These are phyloP conservation scores for Aspergillus sp. DNA, from an alignment of 2,329 filamentous ascomycete genomes.

Conservation along the genomic window DNA sequence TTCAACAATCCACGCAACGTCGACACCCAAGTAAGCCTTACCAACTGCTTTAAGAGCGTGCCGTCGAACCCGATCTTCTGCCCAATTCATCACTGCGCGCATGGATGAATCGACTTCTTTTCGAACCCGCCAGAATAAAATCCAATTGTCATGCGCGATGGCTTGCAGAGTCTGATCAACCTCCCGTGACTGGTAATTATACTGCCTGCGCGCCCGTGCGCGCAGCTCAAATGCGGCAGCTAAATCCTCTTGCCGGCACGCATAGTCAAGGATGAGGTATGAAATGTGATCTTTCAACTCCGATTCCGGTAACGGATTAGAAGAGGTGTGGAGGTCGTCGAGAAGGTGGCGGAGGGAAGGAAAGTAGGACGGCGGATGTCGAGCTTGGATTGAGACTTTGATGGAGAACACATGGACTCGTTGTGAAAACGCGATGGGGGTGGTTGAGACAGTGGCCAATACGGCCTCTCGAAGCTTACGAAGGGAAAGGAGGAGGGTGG, in stretches of 20 bases:
- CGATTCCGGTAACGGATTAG: slow-evolving; percentile 65
- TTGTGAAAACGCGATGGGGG: slow-evolving; percentile 78
- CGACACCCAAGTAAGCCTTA: slow-evolving; percentile 73
- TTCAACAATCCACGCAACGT: slow-evolving; percentile 68
- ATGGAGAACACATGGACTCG: slow-evolving; percentile 91
- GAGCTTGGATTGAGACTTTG: slow-evolving; percentile 75
- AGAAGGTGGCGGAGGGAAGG: slow-evolving; percentile 81
- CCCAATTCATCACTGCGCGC: slow-evolving; percentile 76
- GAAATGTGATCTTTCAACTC: slow-evolving; percentile 77
- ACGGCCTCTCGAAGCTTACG: slow-evolving; percentile 91
- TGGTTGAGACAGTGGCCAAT: slow-evolving; percentile 66
- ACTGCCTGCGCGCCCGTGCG: slow-evolving; percentile 46
- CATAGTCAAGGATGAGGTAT: slow-evolving; percentile 83
- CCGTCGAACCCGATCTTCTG: slow-evolving; percentile 69
- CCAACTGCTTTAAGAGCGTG: slow-evolving; percentile 86
- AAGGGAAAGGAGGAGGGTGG: slow-evolving; percentile 76
- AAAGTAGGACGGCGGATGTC: slow-evolving; percentile 84
- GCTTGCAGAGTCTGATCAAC: slow-evolving; percentile 69
- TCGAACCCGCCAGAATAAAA: slow-evolving; percentile 71
- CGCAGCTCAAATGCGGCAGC: slow-evolving; percentile 70
- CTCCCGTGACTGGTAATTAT: slow-evolving; percentile 64
- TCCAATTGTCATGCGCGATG: slow-evolving; percentile 78
- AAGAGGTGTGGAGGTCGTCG: slow-evolving; percentile 63
- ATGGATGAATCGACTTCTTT: slow-evolving; percentile 76
- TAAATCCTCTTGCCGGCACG: slow-evolving; percentile 77